phyloP scores from a whole-genome alignment of 2,329 filamentous ascomycete genomes.

The Fusarium sarcochroum region DNA sequence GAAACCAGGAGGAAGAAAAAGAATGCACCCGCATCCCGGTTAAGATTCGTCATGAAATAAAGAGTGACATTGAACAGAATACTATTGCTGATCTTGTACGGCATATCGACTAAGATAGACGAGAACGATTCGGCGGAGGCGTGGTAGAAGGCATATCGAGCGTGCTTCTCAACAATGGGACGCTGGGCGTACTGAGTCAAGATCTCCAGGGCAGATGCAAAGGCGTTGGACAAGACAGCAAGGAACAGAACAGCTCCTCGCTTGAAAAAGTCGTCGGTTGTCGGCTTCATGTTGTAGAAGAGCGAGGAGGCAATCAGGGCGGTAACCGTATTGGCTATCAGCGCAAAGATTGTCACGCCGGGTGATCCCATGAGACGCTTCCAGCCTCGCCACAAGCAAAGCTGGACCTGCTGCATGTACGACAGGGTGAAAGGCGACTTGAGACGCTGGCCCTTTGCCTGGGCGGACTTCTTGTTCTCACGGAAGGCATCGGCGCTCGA shows the following conservation, averaged over 20 bases:
- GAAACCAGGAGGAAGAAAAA: constrained; percentile 63
- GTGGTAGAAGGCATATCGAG: constrained; percentile 58
- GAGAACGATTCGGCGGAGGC: constrained; percentile 54
- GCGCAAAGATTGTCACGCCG: constrained; percentile 25
- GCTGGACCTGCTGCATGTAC: constrained; percentile 60
- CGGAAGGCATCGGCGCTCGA: constrained; percentile 46
- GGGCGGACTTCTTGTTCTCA: constrained; percentile 44
- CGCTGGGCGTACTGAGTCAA: constrained; percentile 56
- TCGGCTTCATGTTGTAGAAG: constrained; percentile 39
- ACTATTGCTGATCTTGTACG: constrained; percentile 58
- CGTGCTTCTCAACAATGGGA: constrained; percentile 57
- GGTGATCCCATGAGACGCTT: constrained; percentile 55
- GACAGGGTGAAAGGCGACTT: constrained; percentile 65
- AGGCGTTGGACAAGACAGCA: constrained; percentile 67
- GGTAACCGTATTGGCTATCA: constrained; percentile 20
- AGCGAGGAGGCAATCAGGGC: constrained; percentile 36
- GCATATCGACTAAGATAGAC: constrained; percentile 59
- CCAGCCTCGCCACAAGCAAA: constrained; percentile 59
- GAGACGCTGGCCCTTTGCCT: constrained; percentile 56
- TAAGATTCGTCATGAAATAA: constrained; percentile 65
- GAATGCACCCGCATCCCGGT: constrained; percentile 60
- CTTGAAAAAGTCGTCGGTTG: constrained; percentile 40
- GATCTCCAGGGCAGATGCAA: constrained; percentile 57
- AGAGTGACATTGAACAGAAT: constrained; percentile 61
- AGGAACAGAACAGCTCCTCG: constrained; percentile 66